Conservation (phyloP, 2,329 filamentous ascomycete genomes). For the Cladosporium sp. region DNA sequence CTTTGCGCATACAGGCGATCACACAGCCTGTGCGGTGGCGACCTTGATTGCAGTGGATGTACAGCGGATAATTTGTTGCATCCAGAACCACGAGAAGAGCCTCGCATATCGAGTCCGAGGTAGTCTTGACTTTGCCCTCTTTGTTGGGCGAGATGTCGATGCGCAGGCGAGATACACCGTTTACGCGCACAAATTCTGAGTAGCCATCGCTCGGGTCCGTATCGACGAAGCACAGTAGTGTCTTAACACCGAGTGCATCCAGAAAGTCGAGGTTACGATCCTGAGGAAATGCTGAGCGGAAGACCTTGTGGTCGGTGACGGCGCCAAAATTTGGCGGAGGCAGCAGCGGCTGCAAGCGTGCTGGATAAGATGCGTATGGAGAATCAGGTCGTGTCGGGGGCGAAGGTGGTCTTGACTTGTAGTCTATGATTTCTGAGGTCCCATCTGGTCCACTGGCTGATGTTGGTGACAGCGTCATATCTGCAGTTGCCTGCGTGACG, state of each 20-base stretch:
- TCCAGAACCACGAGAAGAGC: conserved; percentile 71
- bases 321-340: conserved; percentile 72
- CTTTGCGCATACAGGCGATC: conserved; percentile 72
- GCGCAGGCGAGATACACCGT: conserved; percentile 67
- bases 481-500: neutral
- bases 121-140: conserved; percentile 60
- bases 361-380: conserved; percentile 18
- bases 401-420: conserved; percentile 23
- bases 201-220: conserved; percentile 47
- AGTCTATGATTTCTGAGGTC: conserved; percentile 7
- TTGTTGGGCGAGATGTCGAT: conserved; percentile 87
- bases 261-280: conserved; percentile 68
- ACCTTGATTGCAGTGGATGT: conserved; percentile 92
- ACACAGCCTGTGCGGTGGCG: conserved; percentile 91
- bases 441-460: neutral
- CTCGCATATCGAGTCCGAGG: conserved; percentile 61
- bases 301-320: conserved; percentile 68
- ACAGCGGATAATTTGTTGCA: conserved; percentile 68
- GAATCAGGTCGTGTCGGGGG: conserved; percentile 20
- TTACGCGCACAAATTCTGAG: conserved; percentile 57
- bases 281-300: conserved; percentile 76
- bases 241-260: conserved; percentile 65
- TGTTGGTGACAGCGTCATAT: neutral
- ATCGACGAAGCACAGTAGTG: conserved; percentile 64
- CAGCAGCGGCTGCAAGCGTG: conserved; percentile 35